phyloP scores from a whole-genome alignment of 2,329 filamentous ascomycete genomes.

The Hortaea werneckii region DNA sequence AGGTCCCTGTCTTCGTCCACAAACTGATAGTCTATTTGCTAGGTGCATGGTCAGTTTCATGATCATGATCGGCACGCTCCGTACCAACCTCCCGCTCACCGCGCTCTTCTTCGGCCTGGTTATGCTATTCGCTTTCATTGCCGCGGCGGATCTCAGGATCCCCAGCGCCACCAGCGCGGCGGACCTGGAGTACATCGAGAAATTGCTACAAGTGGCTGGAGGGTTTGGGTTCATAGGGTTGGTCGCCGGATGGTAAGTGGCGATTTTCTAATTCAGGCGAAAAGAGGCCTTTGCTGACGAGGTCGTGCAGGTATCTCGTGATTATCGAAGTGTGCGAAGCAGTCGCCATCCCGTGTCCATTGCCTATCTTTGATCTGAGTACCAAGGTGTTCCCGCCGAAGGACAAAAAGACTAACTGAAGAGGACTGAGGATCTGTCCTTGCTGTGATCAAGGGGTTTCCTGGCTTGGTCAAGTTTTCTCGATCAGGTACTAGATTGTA shows the following conservation, averaged over 20 bases:
- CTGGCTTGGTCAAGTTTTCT: no score
- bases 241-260: slow-evolving; percentile 14
- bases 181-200: slow-evolving; percentile 11
- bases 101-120: slow-evolving; percentile 15
- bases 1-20: background rate
- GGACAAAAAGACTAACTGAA: no score
- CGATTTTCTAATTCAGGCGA: no score
- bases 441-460: no score
- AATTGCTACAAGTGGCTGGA: slow-evolving; percentile 15
- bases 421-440: no score
- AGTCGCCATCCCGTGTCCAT: slow-evolving; percentile 15
- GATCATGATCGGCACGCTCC: slow-evolving; percentile 15
- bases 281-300: background rate
- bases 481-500: no score
- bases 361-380: slow-evolving; percentile 15
- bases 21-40: background rate
- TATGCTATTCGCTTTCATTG: slow-evolving; percentile 19
- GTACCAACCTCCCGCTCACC: slow-evolving; percentile 17
- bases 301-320: slow-evolving; percentile 11
- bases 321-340: slow-evolving; percentile 14
- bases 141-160: slow-evolving; percentile 17
- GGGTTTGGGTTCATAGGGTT: slow-evolving; percentile 19
- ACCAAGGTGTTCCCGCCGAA: no score
- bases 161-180: slow-evolving; percentile 9
- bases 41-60: slow-evolving; percentile 17